These are phyloP conservation scores for Pigoraptor vietnamica DNA, from an alignment of 78 protist species.

Conservation along the genomic window DNA sequence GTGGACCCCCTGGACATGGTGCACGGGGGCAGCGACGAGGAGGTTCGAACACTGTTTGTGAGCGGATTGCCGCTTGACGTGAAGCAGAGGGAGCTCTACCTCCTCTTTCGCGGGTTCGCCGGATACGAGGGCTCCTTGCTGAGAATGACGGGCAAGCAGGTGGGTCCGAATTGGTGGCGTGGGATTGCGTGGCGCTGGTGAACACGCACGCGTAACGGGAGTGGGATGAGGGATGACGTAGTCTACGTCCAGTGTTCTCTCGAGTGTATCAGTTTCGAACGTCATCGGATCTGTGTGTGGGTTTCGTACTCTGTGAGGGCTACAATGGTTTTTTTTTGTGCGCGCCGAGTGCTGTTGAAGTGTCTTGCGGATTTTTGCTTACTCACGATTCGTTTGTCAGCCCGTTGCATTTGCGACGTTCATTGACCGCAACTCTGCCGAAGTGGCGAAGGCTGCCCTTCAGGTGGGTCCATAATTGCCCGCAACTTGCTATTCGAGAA, in stretches of 20 bases:
- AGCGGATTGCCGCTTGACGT: not conserved
- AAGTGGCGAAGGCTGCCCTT: not conserved
- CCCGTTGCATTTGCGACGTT: slow-evolving; percentile 12
- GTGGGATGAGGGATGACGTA: too few species aligned
- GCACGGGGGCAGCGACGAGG: not conserved
- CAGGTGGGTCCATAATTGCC: not conserved
- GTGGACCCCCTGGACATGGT: not conserved
- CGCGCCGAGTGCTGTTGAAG: not conserved
- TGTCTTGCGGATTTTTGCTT: not conserved
- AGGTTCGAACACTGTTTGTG: slow-evolving; percentile 8
- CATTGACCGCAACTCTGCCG: not conserved
- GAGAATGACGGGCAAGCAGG: not conserved
- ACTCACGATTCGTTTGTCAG: not conserved
- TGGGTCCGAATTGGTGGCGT: not conserved
- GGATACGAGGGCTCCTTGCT: not conserved
- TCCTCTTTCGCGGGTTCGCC: not conserved
- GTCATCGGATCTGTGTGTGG: not conserved
- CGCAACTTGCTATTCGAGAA: too few species aligned
- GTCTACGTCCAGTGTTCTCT: too few species aligned
- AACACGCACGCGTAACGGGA: not conserved
- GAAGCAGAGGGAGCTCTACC: not conserved
- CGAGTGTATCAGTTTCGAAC: not conserved
- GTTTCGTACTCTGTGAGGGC: not conserved
- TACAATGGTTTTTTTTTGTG: not conserved
- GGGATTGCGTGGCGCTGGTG: not conserved